Base-by-base conservation (phyloP, 148 eudicot genomes). In the Rhododendron mucronatum region DNA sequence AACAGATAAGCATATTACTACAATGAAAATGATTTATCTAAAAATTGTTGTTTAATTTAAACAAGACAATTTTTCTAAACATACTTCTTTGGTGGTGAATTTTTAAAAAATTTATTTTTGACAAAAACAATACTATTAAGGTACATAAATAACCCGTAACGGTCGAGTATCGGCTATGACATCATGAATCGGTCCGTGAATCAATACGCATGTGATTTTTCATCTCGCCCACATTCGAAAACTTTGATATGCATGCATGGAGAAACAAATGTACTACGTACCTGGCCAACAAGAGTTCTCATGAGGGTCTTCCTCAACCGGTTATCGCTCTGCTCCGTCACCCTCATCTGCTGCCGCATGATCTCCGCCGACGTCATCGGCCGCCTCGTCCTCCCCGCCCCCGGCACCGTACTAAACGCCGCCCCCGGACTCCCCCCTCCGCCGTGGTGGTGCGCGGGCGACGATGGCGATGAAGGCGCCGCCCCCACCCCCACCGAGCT, bases 221-320 rank as follows among this genome's bases (percentile, higher is more conserved):
- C 44, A 41, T 41, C 44, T 41, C 44, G 44, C 14, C 13, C 53
- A 48, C 53, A 2, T 9, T 50, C 14, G 53, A 12, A 10, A 10
- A 50, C 57, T 5, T 53, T 14, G 4, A 0, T 15, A 53, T 53
- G 28, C 28, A 63, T 63, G 74, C 15, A 67, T n/a, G 10, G 10
- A 67, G 74, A 67, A 26, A 26, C 15, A 67, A 28, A 26, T n/a
- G 14, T n/a, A 63, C 20, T 7, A 92, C 94, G 59, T 94, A 96
- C 99, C 91, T 96, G 99, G 91, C 99, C 99, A 92, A 94, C 99
- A 63, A 95, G 95, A 69, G 98, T 95, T 87, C 98, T 92, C 96
- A 94, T 92, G 84, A 97, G 98, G 63, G 99, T 95, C 87, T 97
- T 97, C 16, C 99, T 91, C 45, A 97, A 94, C 89, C 98, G 84